Evolutionary conservation across 371 early-diverging fungal genomes (phyloP).

Genomic region (Rhizopus sp.): DNA sequence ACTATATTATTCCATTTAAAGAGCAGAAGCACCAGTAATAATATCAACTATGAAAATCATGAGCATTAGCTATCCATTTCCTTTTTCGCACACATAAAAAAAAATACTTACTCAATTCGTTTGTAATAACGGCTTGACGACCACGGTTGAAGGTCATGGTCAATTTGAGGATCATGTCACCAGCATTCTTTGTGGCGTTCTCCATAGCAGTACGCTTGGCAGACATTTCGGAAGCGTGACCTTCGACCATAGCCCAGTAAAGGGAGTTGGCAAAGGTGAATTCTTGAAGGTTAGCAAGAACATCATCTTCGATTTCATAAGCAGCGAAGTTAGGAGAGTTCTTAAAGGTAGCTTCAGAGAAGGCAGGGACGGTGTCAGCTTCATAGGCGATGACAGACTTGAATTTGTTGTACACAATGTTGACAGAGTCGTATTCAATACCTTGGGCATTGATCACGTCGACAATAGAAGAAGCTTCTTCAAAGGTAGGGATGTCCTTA

Average conservation of each 20-base stretch:
- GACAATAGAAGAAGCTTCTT: slow-evolving; percentile 85
- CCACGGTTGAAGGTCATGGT: slow-evolving; percentile 92
- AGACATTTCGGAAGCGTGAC: slow-evolving; percentile 96
- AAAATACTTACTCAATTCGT: slow-evolving; percentile 77
- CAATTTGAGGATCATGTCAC: slow-evolving; percentile 75
- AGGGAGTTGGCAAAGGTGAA: slow-evolving; percentile 92
- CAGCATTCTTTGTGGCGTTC: slow-evolving; percentile 99
- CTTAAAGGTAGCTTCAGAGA: slow-evolving; percentile 71
- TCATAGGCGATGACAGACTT: slow-evolving; percentile 94
- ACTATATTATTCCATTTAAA: slow-evolving; percentile 46
- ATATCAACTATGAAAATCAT: slow-evolving; percentile 70
- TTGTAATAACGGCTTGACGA: slow-evolving; percentile 97
- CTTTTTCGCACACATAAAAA: background rate
- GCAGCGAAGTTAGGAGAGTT: slow-evolving; percentile 85
- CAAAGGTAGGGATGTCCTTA: slow-evolving; percentile 87
- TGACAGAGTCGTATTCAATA: slow-evolving; percentile 71
- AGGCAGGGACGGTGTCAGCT: slow-evolving; percentile 66
- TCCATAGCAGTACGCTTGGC: slow-evolving; percentile 99
- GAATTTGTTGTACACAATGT: slow-evolving; percentile 94
- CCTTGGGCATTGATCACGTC: slow-evolving; percentile 73
- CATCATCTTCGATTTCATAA: slow-evolving; percentile 91
- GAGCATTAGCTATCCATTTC: background rate
- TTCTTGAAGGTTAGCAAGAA: slow-evolving; percentile 89
- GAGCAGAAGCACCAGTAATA: slow-evolving; percentile 93
- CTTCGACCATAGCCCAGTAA: slow-evolving; percentile 96